Base-by-base conservation (phyloP, 2,329 filamentous ascomycete genomes). In the Didymella sp. region DNA sequence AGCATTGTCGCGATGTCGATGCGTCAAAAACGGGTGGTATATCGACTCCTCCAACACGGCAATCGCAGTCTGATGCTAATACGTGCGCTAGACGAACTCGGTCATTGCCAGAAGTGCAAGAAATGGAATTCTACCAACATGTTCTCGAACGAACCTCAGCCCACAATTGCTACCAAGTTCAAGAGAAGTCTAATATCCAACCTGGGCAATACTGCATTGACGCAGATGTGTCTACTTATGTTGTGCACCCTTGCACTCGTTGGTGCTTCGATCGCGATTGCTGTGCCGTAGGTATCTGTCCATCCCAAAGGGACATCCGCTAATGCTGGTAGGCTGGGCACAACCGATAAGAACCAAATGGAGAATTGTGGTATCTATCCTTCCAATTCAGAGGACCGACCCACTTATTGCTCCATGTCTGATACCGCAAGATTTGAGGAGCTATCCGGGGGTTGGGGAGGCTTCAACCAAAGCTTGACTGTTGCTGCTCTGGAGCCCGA, bases 41-140 rank as follows among this genome's bases (percentile, higher is more conserved):
- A 53, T 33, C 21, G 35, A 1, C 17, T 8, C 6, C 3, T 11
- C n/a, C 17, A 22, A 22, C 4, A 12, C 17, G 17, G 11, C 17
- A 21, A 6, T 22, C 17, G 12, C 6, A 21, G 1, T 9, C 9
- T n/a, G 5, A 38, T 38, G 8, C 31, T 35, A 8, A 35, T 8
- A 6, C 35, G 12, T 38, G 35, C 17, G 35, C 2, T 28, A 64
- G 72, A 72, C 40, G 72, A 73, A 47, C 59, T 74, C 11, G 71
- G 69, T 3, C 68, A 73, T 45, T 74, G 71, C 38, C 72, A 74
- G 35, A 70, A 66, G 24, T 73, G 69, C 51, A 69, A 64, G 24
- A 72, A 68, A 33, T 69, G 58, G 52, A 71, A 72, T 44, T 57
- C 13, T 1, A 40, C 54, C 27, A 63, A 71, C 55, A 68, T 63